Base-by-base conservation (phyloP, 306 rosid species). In the Mucuna pruriens region DNA sequence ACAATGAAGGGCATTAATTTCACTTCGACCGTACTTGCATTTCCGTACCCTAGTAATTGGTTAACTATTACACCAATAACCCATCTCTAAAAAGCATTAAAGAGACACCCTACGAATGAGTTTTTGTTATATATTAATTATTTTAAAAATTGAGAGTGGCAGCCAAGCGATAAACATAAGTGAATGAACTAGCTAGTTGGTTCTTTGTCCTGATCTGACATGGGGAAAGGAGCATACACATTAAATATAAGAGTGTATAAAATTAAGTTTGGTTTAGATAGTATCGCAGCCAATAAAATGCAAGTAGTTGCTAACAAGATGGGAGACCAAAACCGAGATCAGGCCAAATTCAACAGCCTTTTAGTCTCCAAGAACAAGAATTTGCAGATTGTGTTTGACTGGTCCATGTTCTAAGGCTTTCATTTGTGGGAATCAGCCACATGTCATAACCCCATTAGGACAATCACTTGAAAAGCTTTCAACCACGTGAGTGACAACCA, bases 401-500 rank as follows among this genome's bases (percentile, higher is more conserved):
- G 79, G 87, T 83, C 75, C 87, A 75, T 75, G 51, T 81, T 73
- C 16, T 48, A 51, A 71, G 25, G 38, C 71, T 76, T 22, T 63
- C 78, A 42, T 63, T 51, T 54, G 38, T 84, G 60, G 86, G 80
- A 55, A 76, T 46, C 68, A 9, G 17, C 80, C 85, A 90, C 88
- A 84, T 80, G 92, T 54, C 75, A 51, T 62, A 38, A 49, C 91
- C 86, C 94, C 79, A 78, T 78, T 88, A 60, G 83, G 13, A 29
- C 45, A 69, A 58, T 71, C 81, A 55, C 63, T 80, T 76, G 29
- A 48, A 57, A 75, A 58, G 16, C 66, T 23, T 65, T 75, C 9
- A 85, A 87, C 80, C 91, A 88, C 85, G 92, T 80, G 94, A 88
- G 79, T 82, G 90, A 84, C 94, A 87, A 71, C 89, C 52, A 51